These are phyloP conservation scores for Pseudogymnoascus sp. DNA, from an alignment of 2,329 filamentous ascomycete species.

Conservation along the genomic window DNA sequence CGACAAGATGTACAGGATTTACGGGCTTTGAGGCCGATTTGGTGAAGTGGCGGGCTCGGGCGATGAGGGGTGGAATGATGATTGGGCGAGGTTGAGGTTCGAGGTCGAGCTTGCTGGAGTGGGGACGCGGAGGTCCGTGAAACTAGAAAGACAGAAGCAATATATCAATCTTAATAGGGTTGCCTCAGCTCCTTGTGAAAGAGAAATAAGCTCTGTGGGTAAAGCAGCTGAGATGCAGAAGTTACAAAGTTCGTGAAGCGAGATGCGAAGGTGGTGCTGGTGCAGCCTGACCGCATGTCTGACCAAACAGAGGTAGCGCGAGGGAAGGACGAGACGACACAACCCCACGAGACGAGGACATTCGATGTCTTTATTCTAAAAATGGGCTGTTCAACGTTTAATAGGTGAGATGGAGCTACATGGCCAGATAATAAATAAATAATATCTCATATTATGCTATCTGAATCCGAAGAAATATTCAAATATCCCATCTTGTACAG, in stretches of 20 bases:
- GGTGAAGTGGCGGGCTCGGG: background rate
- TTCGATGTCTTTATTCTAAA: conserved; percentile 2
- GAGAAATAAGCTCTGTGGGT: conserved; percentile 7
- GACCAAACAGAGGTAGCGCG: conserved; percentile 3
- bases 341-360: conserved; percentile 2
- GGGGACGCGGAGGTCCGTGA: background rate
- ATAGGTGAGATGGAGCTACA: background rate
- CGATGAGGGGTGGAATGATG: background rate
- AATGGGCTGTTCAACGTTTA: background rate
- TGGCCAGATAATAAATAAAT: background rate
- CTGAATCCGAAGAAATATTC: background rate
- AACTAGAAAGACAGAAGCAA: background rate
- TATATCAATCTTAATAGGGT: background rate
- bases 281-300: conserved; percentile 8
- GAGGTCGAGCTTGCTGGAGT: conserved; percentile 3
- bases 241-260: conserved; percentile 8
- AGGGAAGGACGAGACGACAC: background rate
- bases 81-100: conserved; percentile 5
- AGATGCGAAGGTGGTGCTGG: conserved; percentile 4
- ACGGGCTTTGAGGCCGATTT: background rate
- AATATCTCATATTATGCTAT: background rate
- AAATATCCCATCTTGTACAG: background rate
- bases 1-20: background rate
- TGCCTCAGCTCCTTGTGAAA: conserved; percentile 2
- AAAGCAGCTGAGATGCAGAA: conserved; percentile 8